Conservation (phyloP, 768 basidiomycete species). For the Hydnomerulius pinastri region DNA sequence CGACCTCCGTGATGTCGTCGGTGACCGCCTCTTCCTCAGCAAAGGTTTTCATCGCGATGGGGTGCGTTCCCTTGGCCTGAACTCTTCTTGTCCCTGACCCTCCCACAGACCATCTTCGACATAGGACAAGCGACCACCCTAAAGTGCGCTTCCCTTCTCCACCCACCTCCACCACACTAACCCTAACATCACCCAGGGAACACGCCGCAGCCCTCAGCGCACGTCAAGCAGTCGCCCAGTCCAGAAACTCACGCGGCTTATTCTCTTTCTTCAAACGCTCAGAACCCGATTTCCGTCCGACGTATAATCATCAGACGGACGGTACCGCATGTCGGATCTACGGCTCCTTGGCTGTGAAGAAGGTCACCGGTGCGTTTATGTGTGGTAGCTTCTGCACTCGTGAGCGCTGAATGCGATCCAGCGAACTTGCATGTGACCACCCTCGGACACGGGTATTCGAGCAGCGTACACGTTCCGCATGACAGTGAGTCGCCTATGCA, state of each 20-base stretch:
- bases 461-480: slow-evolving; percentile 86
- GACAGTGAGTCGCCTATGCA: slow-evolving; percentile 61
- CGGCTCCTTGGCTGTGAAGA: slow-evolving; percentile 81
- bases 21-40: slow-evolving; percentile 86
- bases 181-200: too few relatives aligned
- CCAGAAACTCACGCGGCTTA: slow-evolving; percentile 72
- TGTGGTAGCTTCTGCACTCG: neutral
- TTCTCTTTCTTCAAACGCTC: slow-evolving; percentile 56
- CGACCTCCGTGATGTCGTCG: slow-evolving; percentile 91
- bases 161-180: neutral
- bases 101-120: slow-evolving; percentile 69
- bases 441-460: slow-evolving; percentile 91
- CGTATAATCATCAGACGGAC: slow-evolving; percentile 67
- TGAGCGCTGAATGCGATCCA: slow-evolving; percentile 23
- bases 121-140: slow-evolving; percentile 77
- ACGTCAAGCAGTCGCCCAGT: slow-evolving; percentile 68
- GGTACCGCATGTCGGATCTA: slow-evolving; percentile 84
- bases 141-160: too few relatives aligned
- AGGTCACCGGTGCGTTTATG: slow-evolving; percentile 70
- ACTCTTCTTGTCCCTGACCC: neutral
- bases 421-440: slow-evolving; percentile 95
- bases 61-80: slow-evolving; percentile 41
- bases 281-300: slow-evolving; percentile 60
- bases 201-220: slow-evolving; percentile 70
- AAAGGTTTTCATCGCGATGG: slow-evolving; percentile 83